Evolutionary conservation across 2,329 filamentous ascomycete genomes (phyloP).

Genomic region (Fusarium mexicanum): DNA sequence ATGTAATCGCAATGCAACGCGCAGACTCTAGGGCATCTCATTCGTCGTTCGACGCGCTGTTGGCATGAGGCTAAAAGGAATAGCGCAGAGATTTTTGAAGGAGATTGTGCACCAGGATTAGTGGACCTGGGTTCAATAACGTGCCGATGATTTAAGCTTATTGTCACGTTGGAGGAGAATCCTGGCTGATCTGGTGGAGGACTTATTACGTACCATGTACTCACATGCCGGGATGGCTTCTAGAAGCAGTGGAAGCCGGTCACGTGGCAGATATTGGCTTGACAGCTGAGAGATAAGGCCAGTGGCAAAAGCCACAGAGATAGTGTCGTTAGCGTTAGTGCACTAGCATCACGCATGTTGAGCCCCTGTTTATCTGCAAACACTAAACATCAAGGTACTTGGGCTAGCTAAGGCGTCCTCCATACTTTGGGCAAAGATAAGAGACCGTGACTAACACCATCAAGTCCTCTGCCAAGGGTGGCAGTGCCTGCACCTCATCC

Average conservation of each 20-base stretch:
- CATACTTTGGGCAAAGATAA: constrained; percentile 30
- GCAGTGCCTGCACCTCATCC: constrained; percentile 41
- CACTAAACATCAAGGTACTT: constrained; percentile 33
- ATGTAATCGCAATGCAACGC: constrained; percentile 18
- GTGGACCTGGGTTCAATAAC: constrained; percentile 24
- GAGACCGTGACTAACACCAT: constrained; percentile 34
- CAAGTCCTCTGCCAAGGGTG: constrained; percentile 29
- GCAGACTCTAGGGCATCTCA: not conserved
- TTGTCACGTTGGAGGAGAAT: constrained; percentile 37
- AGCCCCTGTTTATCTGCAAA: constrained; percentile 10
- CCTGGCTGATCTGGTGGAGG: constrained; percentile 26
- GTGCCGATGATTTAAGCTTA: constrained; percentile 44
- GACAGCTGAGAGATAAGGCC: not conserved
- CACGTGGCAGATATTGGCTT: constrained; percentile 21
- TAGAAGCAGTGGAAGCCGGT: constrained; percentile 31
- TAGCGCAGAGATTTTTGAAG: constrained; percentile 25
- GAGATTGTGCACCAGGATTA: constrained; percentile 7
- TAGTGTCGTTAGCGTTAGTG: constrained; percentile 7
- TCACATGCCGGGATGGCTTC: constrained; percentile 30
- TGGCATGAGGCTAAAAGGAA: constrained; percentile 21
- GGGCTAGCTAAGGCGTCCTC: constrained; percentile 34
- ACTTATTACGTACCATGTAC: constrained; percentile 40
- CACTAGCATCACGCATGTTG: not conserved
- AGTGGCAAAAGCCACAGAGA: not conserved
- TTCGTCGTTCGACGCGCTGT: constrained; percentile 7